Base-by-base conservation (phyloP, 2,329 filamentous ascomycete species). In the Cordyceps tenuipes region DNA sequence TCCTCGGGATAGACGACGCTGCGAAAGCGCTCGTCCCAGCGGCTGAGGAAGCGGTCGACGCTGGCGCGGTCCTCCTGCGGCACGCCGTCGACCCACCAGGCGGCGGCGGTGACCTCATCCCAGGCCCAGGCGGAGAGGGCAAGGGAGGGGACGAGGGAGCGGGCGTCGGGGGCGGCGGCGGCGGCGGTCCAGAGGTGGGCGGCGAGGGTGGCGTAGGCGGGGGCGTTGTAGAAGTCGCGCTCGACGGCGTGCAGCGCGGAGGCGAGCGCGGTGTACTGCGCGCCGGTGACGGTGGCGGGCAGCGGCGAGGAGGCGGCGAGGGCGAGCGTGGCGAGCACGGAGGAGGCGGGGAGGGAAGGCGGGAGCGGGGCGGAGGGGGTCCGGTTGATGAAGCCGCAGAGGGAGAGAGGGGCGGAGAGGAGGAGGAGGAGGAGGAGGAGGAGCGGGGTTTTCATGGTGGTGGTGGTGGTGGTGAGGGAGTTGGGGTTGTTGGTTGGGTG, bases 141-240 rank as follows among this genome's bases (percentile, higher is more conserved):
- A n/a, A 56, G 53, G 43, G 63, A 64, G 1, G 61, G 62, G 21
- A 64, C 63, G 34, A 63, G 52, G 21, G 59, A 54, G 21, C 60
- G 59, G 21, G 61, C 59, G 54, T 64, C 48, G 43, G 53, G 60
- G 26, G 63, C 62, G 26, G 58, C 58, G 43, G 63, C 63, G 36
- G 61, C 63, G 34, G 62, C 63, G 39, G 62, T 61, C 54, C 50
- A 63, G 39, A 64, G 59, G 61, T 64, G 57, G 17, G 53, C 54
- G 50, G 57, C 52, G 41, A 64, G 59, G 19, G 63, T 62, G 19
- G 50, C 57, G 55, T 50, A 64, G 36, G 51, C 43, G 2, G 50
- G 26, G 41, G 54, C 56, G 53, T 59, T 57, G 46, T 15, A 46
- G 50, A 60, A 64, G 34, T 53, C 56, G 13, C 36, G 23, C 3